phyloP scores from a whole-genome alignment of 768 basidiomycete genomes.

The Hypholoma sublateritium region DNA sequence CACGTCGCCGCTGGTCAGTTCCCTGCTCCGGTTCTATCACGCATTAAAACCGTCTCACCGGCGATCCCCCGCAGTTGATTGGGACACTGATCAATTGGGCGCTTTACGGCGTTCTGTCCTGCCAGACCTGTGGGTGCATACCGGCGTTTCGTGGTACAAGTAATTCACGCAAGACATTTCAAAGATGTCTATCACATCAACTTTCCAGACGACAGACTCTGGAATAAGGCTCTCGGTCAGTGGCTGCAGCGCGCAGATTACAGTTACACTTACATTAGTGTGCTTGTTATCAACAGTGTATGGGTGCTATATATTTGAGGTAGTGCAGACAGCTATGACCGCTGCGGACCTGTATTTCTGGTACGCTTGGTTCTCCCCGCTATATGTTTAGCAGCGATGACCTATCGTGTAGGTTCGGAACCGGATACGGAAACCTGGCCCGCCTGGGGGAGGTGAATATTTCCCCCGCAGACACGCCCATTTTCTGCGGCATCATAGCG shows the following conservation, averaged over 20 bases:
- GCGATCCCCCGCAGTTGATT: neutral
- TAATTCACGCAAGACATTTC: neutral
- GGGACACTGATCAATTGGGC: constrained; percentile 13
- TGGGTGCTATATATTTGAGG: constrained; percentile 1
- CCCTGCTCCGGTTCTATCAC: neutral
- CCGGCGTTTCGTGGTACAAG: neutral
- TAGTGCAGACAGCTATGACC: constrained; percentile 9
- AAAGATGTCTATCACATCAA: constrained; percentile 12
- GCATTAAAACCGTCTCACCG: neutral
- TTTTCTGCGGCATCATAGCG: constrained; percentile 19
- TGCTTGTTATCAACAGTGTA: neutral
- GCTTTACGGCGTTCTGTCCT: constrained; percentile 9
- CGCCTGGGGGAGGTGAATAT: constrained; percentile 5
- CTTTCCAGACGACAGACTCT: constrained; percentile 6
- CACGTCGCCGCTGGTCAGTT: neutral
- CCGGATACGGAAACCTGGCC: constrained; percentile 5
- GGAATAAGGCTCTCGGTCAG: constrained; percentile 6
- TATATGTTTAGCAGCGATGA: no score
- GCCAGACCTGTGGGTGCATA: neutral
- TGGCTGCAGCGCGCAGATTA: no score
- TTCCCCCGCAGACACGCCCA: constrained; percentile 6
- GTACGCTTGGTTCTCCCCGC: neutral
- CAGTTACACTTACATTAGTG: neutral
- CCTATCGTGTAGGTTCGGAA: neutral
- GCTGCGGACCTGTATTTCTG: constrained; percentile 10